Conservation (phyloP, 2,329 filamentous ascomycete genomes). For the Calonectria montana region DNA sequence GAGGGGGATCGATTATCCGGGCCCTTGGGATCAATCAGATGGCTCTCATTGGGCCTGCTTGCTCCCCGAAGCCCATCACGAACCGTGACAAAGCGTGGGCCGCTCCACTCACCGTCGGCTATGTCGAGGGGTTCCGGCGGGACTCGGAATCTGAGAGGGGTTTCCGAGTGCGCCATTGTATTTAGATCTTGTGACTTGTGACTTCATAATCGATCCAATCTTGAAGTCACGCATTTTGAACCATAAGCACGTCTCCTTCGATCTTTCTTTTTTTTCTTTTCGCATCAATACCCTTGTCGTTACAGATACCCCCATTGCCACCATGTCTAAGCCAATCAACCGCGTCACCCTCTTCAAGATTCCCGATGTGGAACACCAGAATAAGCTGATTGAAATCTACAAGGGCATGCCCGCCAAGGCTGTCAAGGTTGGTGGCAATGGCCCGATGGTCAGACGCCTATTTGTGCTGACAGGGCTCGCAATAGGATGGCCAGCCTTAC, state of each 20-base stretch:
- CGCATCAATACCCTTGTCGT: background rate
- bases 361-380: constrained; percentile 44
- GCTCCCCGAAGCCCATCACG: background rate
- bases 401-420: constrained; percentile 45
- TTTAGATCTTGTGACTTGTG: constrained; percentile 11
- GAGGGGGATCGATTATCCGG: constrained; percentile 1
- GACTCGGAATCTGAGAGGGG: constrained; percentile 8
- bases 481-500: constrained; percentile 70
- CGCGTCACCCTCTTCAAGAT: constrained; percentile 54
- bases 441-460: accelerated
- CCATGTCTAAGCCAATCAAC: constrained; percentile 28
- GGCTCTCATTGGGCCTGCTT: background rate
- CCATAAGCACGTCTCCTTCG: background rate
- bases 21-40: background rate
- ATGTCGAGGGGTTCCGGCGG: constrained; percentile 1
- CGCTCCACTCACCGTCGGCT: background rate
- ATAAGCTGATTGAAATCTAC: constrained; percentile 46
- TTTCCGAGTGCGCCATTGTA: constrained; percentile 14
- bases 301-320: background rate
- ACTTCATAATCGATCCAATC: background rate
- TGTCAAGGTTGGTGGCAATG: constrained; percentile 42
- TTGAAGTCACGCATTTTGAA: background rate
- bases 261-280: background rate
- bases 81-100: background rate
- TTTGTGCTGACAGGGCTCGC: background rate